Conservation (phyloP, 2,329 filamentous ascomycete species). For the Apiospora koreana region DNA sequence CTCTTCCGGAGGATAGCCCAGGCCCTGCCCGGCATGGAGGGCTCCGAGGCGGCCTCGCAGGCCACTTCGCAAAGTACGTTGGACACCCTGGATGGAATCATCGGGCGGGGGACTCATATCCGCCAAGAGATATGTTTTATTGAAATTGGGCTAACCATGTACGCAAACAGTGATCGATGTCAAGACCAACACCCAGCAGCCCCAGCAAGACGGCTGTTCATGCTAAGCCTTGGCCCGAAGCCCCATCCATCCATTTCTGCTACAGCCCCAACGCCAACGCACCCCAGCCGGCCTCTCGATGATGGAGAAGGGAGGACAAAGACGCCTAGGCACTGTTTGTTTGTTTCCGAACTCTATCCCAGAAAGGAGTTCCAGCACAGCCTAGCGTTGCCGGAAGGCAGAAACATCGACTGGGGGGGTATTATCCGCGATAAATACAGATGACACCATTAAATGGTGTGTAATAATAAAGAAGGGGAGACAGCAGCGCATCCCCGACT, state of each 20-base stretch:
- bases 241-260: not conserved
- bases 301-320: not conserved
- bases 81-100: not conserved
- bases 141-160: not conserved
- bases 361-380: not conserved
- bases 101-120: not conserved
- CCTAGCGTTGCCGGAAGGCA: not conserved
- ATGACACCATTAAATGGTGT: not conserved
- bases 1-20: constrained; percentile 98
- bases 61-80: constrained; percentile 74
- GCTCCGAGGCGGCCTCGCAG: constrained; percentile 75
- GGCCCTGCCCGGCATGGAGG: constrained; percentile 96
- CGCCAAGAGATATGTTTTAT: not conserved
- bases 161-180: constrained; percentile 80
- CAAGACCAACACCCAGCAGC: constrained; percentile 73
- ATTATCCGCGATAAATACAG: not conserved
- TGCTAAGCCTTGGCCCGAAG: constrained; percentile 48
- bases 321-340: not conserved
- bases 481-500: not conserved
- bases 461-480: not conserved
- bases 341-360: not conserved
- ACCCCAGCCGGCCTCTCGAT: not conserved
- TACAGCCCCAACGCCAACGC: not conserved
- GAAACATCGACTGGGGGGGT: constrained; percentile 11
- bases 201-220: constrained; percentile 72